Evolutionary conservation across 768 basidiomycete genomes (phyloP), one percentile per base, ranked within the genome.

Genomic region (Strobilomyces dryophilus): DNA sequence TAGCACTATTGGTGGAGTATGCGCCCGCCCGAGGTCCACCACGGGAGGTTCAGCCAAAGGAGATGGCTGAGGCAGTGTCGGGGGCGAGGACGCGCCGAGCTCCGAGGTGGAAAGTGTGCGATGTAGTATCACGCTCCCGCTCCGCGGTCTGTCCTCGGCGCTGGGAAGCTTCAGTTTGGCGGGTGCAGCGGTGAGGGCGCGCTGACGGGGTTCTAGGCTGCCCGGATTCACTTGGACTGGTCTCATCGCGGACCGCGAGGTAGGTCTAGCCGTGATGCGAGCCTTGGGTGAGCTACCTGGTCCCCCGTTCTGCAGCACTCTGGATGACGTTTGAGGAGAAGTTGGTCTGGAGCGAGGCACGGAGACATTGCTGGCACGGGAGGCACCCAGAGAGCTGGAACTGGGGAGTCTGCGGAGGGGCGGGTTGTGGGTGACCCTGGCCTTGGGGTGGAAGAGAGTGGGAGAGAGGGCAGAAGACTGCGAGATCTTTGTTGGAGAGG

Each of bases 401-500:
- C 65, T 61, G 43, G 64, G 56, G 1, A 57, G 43, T 41, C 66
- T 70, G 35, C 70, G 64, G 43, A 65, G 49, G 4, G 76, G 75
- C 34, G 80, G 80, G 58, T 74, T 80, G 54, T 72, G 77, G 60
- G 81, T 85, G 36, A 87, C 74, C 68, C 83, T 87, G 53, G 81
- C 83, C 63, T 74, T 85, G 14, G 82, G 80, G 51, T 79, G 66
- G 37, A 71, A 59, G 40, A 60, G 56, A 11, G 66, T 55, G 1
- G 67, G 66, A 0, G 73, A 62, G 21, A 64, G 61, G 2, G 64
- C 60, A 17, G 65, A 54, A 2, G 61, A 45, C 11, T 63, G 61
- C 9, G 60, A 62, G n/a, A 55, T 57, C 62, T 78, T 81, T 55
- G 69, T 63, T 15, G 80, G 80, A 9, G 83, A 84, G 10, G 66